Evolutionary conservation across 2,329 filamentous ascomycete species (phyloP), one percentile per base, ranked within the genome.

Genomic region (Paramyrothecium sp.): DNA sequence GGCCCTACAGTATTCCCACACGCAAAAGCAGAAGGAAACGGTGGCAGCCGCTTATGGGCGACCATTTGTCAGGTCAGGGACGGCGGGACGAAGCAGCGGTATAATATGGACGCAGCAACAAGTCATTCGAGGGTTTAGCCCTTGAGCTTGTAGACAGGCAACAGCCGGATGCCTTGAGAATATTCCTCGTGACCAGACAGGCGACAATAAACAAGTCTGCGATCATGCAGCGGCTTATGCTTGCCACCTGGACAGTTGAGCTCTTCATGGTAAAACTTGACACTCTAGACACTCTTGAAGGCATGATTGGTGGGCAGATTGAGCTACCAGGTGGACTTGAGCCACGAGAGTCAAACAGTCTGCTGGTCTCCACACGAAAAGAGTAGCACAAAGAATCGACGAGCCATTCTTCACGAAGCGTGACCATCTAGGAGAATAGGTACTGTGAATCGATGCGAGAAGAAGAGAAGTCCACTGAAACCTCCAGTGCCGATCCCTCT

Each of bases 261-360:
- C 83, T 98, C 2, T 99, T 94, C 73, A 99, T 99, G 92, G 91
- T 92, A 7, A 97, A 97, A 74, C 82, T 99, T 48, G 97, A 99
- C 70, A 89, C 90, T 3, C 81, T 99, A 3, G 97, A 99, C 70
- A 89, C 90, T 3, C 81, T 99, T 3, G 95, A 99, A 68, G 95
- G 99, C 72, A 93, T 90, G 2, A 94, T 98, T 61, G 89, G 93
- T 44, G 95, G 93, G 0, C 90, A 91, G 66, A 91, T 91, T 0
- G 92, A 97, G 70, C 75, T 94, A 21, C 83, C 86, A 1, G 91
- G 92, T 60, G 86, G 83, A 38, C 78, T 87, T 46, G 91, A 88
- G 65, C 84, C 89, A 0, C 82, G 84, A 3, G 88, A 94, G 58
- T 89, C 88, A 1, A 83, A 86, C 63, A 84, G 89, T 63, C 86